Conservation (phyloP, 116 monocot genomes). For the Papilionanthe hybrid region DNA sequence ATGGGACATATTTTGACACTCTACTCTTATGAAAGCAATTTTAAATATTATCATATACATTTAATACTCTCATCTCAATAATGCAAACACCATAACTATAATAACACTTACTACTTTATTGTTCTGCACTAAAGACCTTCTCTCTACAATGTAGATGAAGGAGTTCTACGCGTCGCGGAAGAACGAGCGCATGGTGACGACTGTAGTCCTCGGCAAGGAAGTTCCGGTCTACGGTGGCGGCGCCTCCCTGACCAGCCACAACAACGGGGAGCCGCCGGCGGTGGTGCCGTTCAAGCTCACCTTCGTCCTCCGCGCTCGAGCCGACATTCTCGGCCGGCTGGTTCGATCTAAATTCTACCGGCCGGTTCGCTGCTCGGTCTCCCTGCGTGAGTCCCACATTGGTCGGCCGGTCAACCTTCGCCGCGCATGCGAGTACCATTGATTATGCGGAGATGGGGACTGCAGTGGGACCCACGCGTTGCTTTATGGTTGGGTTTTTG, state of each 20-base stretch:
- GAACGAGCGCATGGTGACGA: constrained; percentile 42
- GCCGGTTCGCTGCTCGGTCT: constrained; percentile 41
- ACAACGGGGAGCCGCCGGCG: constrained; percentile 25
- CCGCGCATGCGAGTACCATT: constrained; percentile 39
- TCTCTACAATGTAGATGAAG: constrained; percentile 32
- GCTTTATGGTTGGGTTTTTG: too few species aligned
- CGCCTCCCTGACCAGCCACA: constrained; percentile 31
- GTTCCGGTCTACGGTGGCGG: constrained; percentile 85
- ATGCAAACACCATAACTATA: too few species aligned
- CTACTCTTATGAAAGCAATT: too few species aligned
- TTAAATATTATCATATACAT: too few species aligned
- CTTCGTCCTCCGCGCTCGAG: constrained; percentile 51
- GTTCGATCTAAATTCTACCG: constrained; percentile 72
- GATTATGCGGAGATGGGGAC: background rate
- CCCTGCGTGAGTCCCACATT: constrained; percentile 40
- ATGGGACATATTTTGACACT: too few species aligned
- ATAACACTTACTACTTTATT: too few species aligned
- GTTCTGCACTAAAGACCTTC: too few species aligned
- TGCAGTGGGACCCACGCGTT: too few species aligned
- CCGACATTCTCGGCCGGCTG: constrained; percentile 59
- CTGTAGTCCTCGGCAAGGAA: constrained; percentile 31
- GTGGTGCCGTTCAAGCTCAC: constrained; percentile 54
- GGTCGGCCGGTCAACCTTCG: constrained; percentile 37
- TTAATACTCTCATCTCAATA: too few species aligned
- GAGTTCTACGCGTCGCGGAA: constrained; percentile 69